Conservation (phyloP, 2,329 filamentous ascomycete species). For the Monilinia fructigena region DNA sequence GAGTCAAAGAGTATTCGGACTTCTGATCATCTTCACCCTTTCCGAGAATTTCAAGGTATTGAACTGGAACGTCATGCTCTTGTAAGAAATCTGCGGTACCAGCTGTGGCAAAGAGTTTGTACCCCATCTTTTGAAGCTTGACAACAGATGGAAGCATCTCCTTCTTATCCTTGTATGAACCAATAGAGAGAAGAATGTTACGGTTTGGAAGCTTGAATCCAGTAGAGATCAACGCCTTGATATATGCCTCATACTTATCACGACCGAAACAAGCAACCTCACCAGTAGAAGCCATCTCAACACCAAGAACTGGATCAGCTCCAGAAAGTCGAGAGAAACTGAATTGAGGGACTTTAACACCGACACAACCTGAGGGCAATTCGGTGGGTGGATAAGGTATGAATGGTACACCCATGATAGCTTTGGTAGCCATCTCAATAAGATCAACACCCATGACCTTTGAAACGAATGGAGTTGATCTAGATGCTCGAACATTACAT, state of each 20-base stretch:
- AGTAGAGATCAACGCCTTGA: slow-evolving; percentile 93
- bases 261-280: slow-evolving; percentile 95
- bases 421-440: slow-evolving; percentile 88
- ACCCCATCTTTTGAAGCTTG: slow-evolving; percentile 86
- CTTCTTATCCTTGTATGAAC: slow-evolving; percentile 95
- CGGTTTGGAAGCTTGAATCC: slow-evolving; percentile 95
- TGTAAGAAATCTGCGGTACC: slow-evolving; percentile 96
- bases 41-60: slow-evolving; percentile 86
- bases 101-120: slow-evolving; percentile 92
- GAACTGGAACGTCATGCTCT: slow-evolving; percentile 86
- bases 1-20: slow-evolving; percentile 93
- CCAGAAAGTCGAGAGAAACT: slow-evolving; percentile 96
- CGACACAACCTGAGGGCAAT: slow-evolving; percentile 79
- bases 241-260: slow-evolving; percentile 96
- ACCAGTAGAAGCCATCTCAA: slow-evolving; percentile 98
- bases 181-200: slow-evolving; percentile 93
- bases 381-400: slow-evolving; percentile 75
- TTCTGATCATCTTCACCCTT: slow-evolving; percentile 80
- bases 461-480: slow-evolving; percentile 96
- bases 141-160: slow-evolving; percentile 93
- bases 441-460: slow-evolving; percentile 97
- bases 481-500: slow-evolving; percentile 94
- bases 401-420: slow-evolving; percentile 79
- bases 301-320: slow-evolving; percentile 91
- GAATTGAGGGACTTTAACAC: slow-evolving; percentile 98